Conservation (phyloP, 2,329 filamentous ascomycete species). For the Xylariaceae sp. region DNA sequence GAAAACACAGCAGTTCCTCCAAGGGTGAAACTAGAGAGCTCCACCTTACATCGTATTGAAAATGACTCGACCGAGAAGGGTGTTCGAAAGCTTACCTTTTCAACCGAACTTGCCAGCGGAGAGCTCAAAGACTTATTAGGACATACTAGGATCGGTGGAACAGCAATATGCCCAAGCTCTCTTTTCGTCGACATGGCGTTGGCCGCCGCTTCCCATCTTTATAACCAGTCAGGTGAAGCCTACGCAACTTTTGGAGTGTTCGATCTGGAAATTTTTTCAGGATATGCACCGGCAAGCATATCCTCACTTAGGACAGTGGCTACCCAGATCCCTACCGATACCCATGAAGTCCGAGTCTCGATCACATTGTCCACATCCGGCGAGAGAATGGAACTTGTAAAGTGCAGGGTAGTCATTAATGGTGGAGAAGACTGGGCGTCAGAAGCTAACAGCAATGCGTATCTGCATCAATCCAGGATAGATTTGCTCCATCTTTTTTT, state of each 20-base stretch:
- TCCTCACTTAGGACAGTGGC: background rate
- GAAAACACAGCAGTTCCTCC: background rate
- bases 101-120: background rate
- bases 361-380: background rate
- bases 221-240: background rate
- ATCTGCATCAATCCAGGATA: conserved; percentile 37
- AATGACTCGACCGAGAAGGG: conserved; percentile 1
- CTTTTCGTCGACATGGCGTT: conserved; percentile 5
- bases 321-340: background rate
- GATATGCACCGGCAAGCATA: background rate
- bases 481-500: conserved; percentile 32
- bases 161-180: background rate
- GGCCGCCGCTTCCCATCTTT: conserved; percentile 4
- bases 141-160: background rate
- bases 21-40: background rate
- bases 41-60: conserved; percentile 1
- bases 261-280: background rate
- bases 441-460: conserved; percentile 5
- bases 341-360: conserved; percentile 2
- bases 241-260: conserved; percentile 1
- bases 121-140: background rate
- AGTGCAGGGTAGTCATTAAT: background rate
- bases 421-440: conserved; percentile 7
- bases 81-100: conserved; percentile 2
- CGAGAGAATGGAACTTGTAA: background rate